phyloP scores from a whole-genome alignment of 2,329 filamentous ascomycete genomes.

The Periconia sp. region DNA sequence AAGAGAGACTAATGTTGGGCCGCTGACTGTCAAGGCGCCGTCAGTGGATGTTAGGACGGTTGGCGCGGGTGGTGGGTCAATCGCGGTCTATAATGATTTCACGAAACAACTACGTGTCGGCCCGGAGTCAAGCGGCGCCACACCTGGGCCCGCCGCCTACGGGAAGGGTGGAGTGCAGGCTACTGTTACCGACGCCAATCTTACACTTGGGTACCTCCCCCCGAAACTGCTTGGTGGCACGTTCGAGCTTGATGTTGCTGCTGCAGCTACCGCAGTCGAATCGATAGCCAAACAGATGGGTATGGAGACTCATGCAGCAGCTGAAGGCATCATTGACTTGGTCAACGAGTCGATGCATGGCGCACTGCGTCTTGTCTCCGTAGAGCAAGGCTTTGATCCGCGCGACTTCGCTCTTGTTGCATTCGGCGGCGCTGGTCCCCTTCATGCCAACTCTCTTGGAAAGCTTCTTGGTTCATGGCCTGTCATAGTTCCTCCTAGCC shows the following conservation, averaged over 20 bases:
- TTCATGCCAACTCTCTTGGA: constrained; percentile 59
- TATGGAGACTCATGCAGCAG: constrained; percentile 50
- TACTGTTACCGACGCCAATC: constrained; percentile 59
- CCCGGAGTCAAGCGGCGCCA: constrained; percentile 57
- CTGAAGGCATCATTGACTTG: constrained; percentile 57
- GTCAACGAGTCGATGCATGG: constrained; percentile 61
- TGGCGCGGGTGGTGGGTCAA: constrained; percentile 58
- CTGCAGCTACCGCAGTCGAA: constrained; percentile 51
- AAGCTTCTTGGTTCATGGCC: constrained; percentile 58
- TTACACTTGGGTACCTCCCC: constrained; percentile 56
- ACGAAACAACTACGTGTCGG: constrained; percentile 58
- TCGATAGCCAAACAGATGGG: constrained; percentile 55
- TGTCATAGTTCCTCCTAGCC: constrained; percentile 59
- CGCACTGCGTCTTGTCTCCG: constrained; percentile 57
- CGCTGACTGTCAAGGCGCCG: constrained; percentile 53
- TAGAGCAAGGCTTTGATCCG: constrained; percentile 60
- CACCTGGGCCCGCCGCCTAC: constrained; percentile 58
- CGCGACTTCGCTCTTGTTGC: constrained; percentile 59
- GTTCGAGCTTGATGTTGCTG: constrained; percentile 52
- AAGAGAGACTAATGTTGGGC: constrained; percentile 54
- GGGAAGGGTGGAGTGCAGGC: constrained; percentile 53
- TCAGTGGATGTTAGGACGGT: constrained; percentile 58
- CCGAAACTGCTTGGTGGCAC: constrained; percentile 54
- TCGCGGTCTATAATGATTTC: constrained; percentile 55
- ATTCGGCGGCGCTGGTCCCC: constrained; percentile 58